phyloP scores from a whole-genome alignment of 2,329 filamentous ascomycete genomes.

The Diaporthe humulicola region DNA sequence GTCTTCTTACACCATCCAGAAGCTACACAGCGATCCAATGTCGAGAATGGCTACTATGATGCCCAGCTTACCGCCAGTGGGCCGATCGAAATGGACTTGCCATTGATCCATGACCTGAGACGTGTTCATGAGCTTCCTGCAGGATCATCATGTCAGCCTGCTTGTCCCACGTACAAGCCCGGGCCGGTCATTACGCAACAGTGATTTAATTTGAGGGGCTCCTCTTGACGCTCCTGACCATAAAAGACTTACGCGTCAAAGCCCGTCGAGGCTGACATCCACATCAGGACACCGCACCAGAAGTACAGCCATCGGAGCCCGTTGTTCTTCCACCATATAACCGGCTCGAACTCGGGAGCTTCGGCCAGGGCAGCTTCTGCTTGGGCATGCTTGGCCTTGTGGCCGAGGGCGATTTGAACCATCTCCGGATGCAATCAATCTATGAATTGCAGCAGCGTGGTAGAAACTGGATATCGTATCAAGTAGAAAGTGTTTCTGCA shows the following conservation, averaged over 20 bases:
- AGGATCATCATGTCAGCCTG: constrained; percentile 50
- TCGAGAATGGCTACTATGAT: constrained; percentile 67
- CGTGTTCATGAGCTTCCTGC: constrained; percentile 64
- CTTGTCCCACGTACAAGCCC: constrained; percentile 43
- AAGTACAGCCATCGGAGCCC: constrained; percentile 69
- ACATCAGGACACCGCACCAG: constrained; percentile 65
- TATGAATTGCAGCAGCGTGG: background rate
- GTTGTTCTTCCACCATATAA: constrained; percentile 69
- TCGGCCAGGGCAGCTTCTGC: constrained; percentile 57
- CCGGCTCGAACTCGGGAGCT: constrained; percentile 65
- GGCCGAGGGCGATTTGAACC: constrained; percentile 13
- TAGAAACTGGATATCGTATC: background rate
- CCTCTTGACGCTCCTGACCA: background rate
- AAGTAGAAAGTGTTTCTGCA: background rate
- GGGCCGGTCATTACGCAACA: background rate
- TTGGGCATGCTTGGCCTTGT: constrained; percentile 43
- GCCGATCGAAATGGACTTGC: constrained; percentile 63
- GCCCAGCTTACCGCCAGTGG: constrained; percentile 58
- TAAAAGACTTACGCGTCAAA: constrained; percentile 64
- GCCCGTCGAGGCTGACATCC: constrained; percentile 72
- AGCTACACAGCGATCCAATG: constrained; percentile 62
- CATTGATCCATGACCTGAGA: constrained; percentile 69
- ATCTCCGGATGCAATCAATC: background rate
- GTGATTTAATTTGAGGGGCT: constrained; percentile 4
- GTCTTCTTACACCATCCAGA: constrained; percentile 51